Percentiles rank a stretch among this genome's conserved stretches.
phyloP scores from a whole-genome alignment of 805 yeast genomes.

The Yamadazyma scolyti region DNA sequence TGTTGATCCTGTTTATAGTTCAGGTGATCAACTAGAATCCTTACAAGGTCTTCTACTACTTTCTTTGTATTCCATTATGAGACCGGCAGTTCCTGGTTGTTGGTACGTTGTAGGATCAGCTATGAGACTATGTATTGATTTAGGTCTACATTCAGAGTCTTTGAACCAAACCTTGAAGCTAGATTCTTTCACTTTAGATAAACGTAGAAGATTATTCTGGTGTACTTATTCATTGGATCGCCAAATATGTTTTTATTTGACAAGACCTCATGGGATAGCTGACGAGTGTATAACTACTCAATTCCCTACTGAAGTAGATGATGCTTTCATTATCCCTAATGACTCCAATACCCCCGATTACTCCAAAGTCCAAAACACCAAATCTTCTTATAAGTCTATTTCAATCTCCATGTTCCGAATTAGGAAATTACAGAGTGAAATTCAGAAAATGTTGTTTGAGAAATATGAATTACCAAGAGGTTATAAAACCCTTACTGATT shows the following conservation, averaged over 20 bases:
- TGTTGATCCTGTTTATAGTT: conserved; percentile 53
- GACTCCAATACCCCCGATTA: conserved; percentile 34
- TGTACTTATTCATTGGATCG: conserved; percentile 83
- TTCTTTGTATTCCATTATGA: conserved; percentile 74
- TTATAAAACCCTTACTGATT: conserved; percentile 49
- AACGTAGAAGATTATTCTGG: conserved; percentile 81
- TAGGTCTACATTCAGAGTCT: conserved; percentile 77
- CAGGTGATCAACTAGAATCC: conserved; percentile 63
- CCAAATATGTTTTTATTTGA: conserved; percentile 80
- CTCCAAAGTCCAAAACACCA: conserved; percentile 23
- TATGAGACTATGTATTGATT: conserved; percentile 72
- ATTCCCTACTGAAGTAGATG: conserved; percentile 75
- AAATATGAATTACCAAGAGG: conserved; percentile 66
- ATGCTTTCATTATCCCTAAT: conserved; percentile 48
- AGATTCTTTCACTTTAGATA: conserved; percentile 59
- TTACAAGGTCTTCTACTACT: conserved; percentile 68
- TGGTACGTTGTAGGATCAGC: conserved; percentile 89
- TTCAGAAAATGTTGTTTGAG: conserved; percentile 70
- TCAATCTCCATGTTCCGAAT: conserved; percentile 65
- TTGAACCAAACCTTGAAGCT: conserved; percentile 24
- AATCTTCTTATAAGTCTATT: conserved; percentile 65
- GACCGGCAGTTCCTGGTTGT: conserved; percentile 88
- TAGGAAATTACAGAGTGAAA: conserved; percentile 72
- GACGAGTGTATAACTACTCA: conserved; percentile 71
- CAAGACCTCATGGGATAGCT: conserved; percentile 86